phyloP scores from a whole-genome alignment of 345 rosid genomes.

The Brassica nigra region DNA sequence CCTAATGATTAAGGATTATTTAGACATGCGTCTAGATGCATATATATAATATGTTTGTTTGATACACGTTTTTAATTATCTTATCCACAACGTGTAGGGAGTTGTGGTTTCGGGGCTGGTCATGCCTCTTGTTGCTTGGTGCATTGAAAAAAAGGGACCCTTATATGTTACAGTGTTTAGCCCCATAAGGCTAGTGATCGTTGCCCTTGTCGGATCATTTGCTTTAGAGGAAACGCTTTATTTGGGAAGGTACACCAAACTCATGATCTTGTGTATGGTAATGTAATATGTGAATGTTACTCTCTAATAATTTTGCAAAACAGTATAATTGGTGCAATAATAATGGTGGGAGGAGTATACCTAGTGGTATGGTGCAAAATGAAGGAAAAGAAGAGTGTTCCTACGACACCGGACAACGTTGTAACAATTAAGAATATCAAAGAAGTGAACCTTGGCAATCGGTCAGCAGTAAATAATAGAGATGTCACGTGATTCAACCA shows the following conservation, averaged over 20 bases:
- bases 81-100: conserved; percentile 19
- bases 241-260: conserved; percentile 35
- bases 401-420: neutral
- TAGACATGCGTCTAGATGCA: neutral
- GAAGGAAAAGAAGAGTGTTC: conserved; percentile 41
- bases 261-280: neutral
- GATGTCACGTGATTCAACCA: conserved; percentile 18
- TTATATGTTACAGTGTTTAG: conserved; percentile 37
- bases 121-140: conserved; percentile 34
- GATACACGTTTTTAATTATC: neutral
- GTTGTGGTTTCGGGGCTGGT: conserved; percentile 34
- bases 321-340: conserved; percentile 53
- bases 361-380: conserved; percentile 61
- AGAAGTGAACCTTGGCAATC: conserved; percentile 19
- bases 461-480: conserved; percentile 16
- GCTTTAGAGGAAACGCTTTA: conserved; percentile 36
- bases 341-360: conserved; percentile 55
- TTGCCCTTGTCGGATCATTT: conserved; percentile 34
- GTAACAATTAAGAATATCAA: conserved; percentile 19
- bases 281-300: neutral
- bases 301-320: neutral
- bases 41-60: neutral
- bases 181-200: conserved; percentile 32
- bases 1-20: neutral
- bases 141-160: conserved; percentile 32